Percentiles rank a stretch among this genome's conserved stretches.
Evolutionary conservation across 164 flowering plant genomes (phyloP).

Genomic region (Nelumbo lutea): DNA sequence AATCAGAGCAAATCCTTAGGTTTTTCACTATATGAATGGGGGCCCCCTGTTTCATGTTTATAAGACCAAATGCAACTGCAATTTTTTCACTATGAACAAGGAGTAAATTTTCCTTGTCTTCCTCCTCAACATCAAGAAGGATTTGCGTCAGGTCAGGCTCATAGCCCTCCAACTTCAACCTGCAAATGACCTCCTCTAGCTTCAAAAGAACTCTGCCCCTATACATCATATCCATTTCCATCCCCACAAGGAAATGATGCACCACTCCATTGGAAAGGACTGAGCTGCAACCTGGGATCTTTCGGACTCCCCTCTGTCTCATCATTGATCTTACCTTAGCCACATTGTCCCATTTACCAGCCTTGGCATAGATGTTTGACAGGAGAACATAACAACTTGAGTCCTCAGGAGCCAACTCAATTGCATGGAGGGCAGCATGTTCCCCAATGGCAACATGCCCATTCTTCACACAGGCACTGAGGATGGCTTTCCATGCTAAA

Average conservation of each 20-base stretch:
- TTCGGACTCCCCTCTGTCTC: slow-evolving; percentile 21
- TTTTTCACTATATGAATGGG: slow-evolving; percentile 28
- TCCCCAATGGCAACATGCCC: slow-evolving; percentile 14
- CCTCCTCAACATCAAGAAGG: slow-evolving; percentile 24
- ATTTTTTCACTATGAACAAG: slow-evolving; percentile 25
- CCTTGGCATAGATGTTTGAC: slow-evolving; percentile 28
- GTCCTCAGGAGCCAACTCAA: slow-evolving; percentile 24
- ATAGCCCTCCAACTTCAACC: slow-evolving; percentile 25
- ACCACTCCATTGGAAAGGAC: slow-evolving; percentile 7
- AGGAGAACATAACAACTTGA: slow-evolving; percentile 19
- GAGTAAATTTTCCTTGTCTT: slow-evolving; percentile 17
- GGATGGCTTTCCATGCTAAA: slow-evolving; percentile 23
- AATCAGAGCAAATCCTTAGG: slow-evolving; percentile 24
- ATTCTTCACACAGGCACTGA: slow-evolving; percentile 25
- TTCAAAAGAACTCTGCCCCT: slow-evolving; percentile 11
- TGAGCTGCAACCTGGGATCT: slow-evolving; percentile 28
- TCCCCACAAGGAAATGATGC: slow-evolving; percentile 21
- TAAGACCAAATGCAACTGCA: slow-evolving; percentile 27
- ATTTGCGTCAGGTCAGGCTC: slow-evolving; percentile 23
- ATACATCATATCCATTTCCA: slow-evolving; percentile 7
- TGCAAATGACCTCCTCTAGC: slow-evolving; percentile 15
- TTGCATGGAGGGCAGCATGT: slow-evolving; percentile 13
- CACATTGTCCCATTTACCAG: slow-evolving; percentile 20
- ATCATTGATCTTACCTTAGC: slow-evolving; percentile 19
- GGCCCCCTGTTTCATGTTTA: slow-evolving; percentile 7